Evolutionary conservation across 2,329 filamentous ascomycete species (phyloP).

Genomic region (Alternaria postmessia): DNA sequence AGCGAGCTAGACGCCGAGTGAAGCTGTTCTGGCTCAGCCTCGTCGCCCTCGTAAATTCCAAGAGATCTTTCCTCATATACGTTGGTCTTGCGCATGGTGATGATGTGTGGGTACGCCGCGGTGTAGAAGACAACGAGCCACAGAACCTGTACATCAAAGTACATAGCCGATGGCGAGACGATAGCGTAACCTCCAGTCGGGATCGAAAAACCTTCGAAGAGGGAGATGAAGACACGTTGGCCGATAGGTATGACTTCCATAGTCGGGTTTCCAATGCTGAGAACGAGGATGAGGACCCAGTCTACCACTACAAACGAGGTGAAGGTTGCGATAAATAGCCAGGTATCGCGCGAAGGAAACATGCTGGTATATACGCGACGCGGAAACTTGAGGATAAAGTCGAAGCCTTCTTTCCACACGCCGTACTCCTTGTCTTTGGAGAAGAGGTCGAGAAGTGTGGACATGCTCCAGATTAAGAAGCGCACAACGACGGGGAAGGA

Average conservation of each 20-base stretch:
- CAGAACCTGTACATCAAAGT: constrained; percentile 32
- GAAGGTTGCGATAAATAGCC: constrained; percentile 30
- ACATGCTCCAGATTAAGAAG: constrained; percentile 32
- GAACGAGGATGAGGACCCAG: constrained; percentile 30
- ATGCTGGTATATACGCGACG: constrained; percentile 29
- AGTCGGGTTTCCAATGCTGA: constrained; percentile 32
- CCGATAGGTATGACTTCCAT: constrained; percentile 31
- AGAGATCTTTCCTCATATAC: constrained; percentile 32
- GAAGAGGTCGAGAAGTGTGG: constrained; percentile 23
- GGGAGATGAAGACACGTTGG: constrained; percentile 30
- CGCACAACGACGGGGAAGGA: constrained; percentile 29
- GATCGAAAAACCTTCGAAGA: constrained; percentile 35
- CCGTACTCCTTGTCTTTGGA: constrained; percentile 30
- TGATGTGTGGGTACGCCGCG: constrained; percentile 33
- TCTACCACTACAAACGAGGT: constrained; percentile 28
- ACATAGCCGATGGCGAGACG: constrained; percentile 29
- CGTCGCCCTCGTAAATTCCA: constrained; percentile 30
- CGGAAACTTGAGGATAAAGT: constrained; percentile 32
- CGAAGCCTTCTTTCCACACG: constrained; percentile 33
- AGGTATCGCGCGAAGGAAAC: constrained; percentile 31
- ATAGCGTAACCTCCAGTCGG: constrained; percentile 34
- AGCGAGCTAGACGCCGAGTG: constrained; percentile 31
- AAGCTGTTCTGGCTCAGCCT: constrained; percentile 30
- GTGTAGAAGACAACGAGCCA: constrained; percentile 34
- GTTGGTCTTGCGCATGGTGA: constrained; percentile 34